Evolutionary conservation across 495 filamentous ascomycete genomes (phyloP).

Genomic region (Cercophora newfieldiana): DNA sequence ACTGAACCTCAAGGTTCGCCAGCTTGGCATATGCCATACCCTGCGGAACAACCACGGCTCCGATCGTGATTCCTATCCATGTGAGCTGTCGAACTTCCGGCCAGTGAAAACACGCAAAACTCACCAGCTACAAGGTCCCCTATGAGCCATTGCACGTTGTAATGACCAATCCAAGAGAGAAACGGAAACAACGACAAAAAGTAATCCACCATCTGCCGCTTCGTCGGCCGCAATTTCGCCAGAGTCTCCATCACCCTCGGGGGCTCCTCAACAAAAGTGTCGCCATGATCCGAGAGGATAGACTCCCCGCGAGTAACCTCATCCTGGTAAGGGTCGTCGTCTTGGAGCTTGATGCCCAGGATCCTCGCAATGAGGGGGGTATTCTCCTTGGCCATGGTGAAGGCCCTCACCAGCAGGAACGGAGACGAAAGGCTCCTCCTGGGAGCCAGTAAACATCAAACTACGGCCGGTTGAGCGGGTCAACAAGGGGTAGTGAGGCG

Average conservation of each 20-base stretch:
- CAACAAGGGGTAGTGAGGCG: not conserved
- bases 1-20: slow-evolving; percentile 75
- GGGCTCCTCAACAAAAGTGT: slow-evolving; percentile 81
- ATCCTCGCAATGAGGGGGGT: slow-evolving; percentile 75
- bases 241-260: slow-evolving; percentile 77
- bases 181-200: slow-evolving; percentile 79
- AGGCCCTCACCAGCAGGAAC: not conserved
- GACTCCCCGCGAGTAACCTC: slow-evolving; percentile 74
- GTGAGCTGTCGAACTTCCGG: slow-evolving; percentile 17
- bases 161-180: slow-evolving; percentile 78
- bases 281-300: slow-evolving; percentile 69
- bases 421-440: not conserved
- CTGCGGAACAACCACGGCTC: slow-evolving; percentile 93
- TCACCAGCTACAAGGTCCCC: slow-evolving; percentile 90
- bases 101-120: slow-evolving; percentile 21
- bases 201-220: slow-evolving; percentile 57
- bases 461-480: not conserved
- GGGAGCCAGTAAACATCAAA: not conserved
- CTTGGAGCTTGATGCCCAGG: slow-evolving; percentile 82
- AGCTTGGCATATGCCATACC: slow-evolving; percentile 95
- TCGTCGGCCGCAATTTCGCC: slow-evolving; percentile 57
- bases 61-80: slow-evolving; percentile 79
- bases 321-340: slow-evolving; percentile 55
- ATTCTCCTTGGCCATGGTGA: slow-evolving; percentile 50
- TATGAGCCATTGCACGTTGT: slow-evolving; percentile 84